Conservation (phyloP, 75 land plant genomes). For the Isoetes taiwanensis region DNA sequence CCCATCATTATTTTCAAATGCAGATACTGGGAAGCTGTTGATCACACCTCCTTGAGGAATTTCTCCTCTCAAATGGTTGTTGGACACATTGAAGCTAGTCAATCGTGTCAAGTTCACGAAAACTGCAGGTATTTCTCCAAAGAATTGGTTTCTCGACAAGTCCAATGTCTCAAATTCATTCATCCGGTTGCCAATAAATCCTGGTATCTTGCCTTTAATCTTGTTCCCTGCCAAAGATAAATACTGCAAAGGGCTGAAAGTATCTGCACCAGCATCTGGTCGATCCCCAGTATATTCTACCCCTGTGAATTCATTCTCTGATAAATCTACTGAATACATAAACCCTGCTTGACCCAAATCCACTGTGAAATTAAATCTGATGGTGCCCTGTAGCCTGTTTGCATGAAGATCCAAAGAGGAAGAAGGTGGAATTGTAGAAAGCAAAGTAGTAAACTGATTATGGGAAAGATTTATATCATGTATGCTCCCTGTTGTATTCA, state of each 20-base stretch:
- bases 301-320: background rate
- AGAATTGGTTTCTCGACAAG: conserved; percentile 29
- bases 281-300: background rate
- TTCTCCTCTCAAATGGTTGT: background rate
- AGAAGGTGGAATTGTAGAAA: too few relatives aligned
- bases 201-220: background rate
- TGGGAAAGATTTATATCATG: too few relatives aligned
- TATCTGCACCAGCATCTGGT: background rate
- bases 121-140: conserved; percentile 27
- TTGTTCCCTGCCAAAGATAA: too few relatives aligned
- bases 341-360: background rate
- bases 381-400: conserved; percentile 10
- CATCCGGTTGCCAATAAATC: conserved; percentile 27
- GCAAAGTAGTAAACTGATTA: too few relatives aligned
- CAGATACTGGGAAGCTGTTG: too few relatives aligned
- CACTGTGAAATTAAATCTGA: background rate
- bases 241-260: too few relatives aligned
- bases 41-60: too few relatives aligned
- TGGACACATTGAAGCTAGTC: background rate
- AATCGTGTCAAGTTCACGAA: conserved; percentile 31
- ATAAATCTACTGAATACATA: background rate
- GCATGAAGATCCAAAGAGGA: conserved; percentile 1
- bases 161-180: conserved; percentile 26
- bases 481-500: too few relatives aligned
- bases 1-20: too few relatives aligned